Percentiles rank a stretch among this genome's conserved stretches.
phyloP scores from a whole-genome alignment of 148 eudicot genomes.

The Silene latifolia region DNA sequence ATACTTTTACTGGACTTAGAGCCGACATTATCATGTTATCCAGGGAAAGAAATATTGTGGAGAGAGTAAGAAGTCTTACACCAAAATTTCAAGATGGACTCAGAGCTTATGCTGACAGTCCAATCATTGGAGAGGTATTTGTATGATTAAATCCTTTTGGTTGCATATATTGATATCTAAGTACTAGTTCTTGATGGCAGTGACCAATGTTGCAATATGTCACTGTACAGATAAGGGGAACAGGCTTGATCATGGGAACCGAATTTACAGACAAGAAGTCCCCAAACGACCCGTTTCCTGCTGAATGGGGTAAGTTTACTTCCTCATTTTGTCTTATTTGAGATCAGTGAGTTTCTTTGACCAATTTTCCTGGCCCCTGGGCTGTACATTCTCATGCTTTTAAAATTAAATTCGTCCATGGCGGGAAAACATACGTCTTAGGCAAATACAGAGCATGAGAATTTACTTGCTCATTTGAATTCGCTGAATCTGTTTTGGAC shows the following conservation, averaged over 20 bases:
- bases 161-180: neutral
- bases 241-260: slow-evolving; percentile 81
- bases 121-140: slow-evolving; percentile 93
- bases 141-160: neutral
- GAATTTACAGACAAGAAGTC: slow-evolving; percentile 90
- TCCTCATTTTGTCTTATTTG: neutral
- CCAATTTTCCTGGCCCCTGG: neutral
- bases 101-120: slow-evolving; percentile 74
- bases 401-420: neutral
- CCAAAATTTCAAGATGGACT: slow-evolving; percentile 91
- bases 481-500: too few relatives aligned
- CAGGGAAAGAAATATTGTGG: slow-evolving; percentile 88
- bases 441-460: too few relatives aligned
- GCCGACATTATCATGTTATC: slow-evolving; percentile 11
- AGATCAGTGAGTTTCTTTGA: neutral
- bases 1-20: neutral
- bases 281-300: slow-evolving; percentile 75
- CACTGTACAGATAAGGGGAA: slow-evolving; percentile 68
- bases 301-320: slow-evolving; percentile 77
- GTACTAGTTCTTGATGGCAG: neutral
- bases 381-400: neutral
- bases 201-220: slow-evolving; percentile 7
- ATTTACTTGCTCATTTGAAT: too few relatives aligned
- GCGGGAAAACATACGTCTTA: neutral
- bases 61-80: slow-evolving; percentile 54